A percentile compares a stretch with the other conserved stretches of the same genome.
Conservation (phyloP, 192 early-diverging fungal genomes). For the Coemansia aciculifera region DNA sequence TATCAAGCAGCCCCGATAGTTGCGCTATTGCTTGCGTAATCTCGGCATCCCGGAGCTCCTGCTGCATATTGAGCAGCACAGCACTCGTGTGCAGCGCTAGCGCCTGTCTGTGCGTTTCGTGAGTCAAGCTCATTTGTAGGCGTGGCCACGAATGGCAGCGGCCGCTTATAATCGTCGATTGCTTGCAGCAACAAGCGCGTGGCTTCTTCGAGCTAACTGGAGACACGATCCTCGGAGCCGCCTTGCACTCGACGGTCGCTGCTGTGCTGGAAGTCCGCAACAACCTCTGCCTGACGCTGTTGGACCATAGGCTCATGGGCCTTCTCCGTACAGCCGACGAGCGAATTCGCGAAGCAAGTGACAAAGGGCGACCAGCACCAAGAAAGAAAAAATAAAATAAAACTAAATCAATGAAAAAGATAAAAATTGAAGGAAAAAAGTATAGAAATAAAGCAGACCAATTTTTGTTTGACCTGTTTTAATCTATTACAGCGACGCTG, state of each 20-base stretch:
- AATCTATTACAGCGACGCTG: slow-evolving; percentile 45
- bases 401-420: background rate
- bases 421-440: slow-evolving; percentile 15
- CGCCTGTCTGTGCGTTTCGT: no score
- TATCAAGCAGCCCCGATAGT: slow-evolving; percentile 18
- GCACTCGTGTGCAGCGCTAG: background rate
- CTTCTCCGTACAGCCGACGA: background rate
- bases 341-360: background rate
- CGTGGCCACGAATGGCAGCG: background rate
- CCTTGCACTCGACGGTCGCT: background rate
- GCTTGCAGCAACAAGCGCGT: background rate
- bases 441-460: slow-evolving; percentile 43
- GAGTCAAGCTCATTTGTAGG: background rate
- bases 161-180: background rate
- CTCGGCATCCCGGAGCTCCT: slow-evolving; percentile 15
- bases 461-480: slow-evolving; percentile 34
- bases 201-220: background rate
- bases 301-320: slow-evolving; percentile 2
- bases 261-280: background rate
- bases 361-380: slow-evolving; percentile 3
- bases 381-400: background rate
- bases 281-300: background rate
- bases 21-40: slow-evolving; percentile 21
- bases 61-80: background rate
- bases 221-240: background rate